Percentiles rank a stretch among this genome's conserved stretches.
Evolutionary conservation across 176 grass and related monocot genomes (phyloP).

Genomic region (Musa troglodytarum): DNA sequence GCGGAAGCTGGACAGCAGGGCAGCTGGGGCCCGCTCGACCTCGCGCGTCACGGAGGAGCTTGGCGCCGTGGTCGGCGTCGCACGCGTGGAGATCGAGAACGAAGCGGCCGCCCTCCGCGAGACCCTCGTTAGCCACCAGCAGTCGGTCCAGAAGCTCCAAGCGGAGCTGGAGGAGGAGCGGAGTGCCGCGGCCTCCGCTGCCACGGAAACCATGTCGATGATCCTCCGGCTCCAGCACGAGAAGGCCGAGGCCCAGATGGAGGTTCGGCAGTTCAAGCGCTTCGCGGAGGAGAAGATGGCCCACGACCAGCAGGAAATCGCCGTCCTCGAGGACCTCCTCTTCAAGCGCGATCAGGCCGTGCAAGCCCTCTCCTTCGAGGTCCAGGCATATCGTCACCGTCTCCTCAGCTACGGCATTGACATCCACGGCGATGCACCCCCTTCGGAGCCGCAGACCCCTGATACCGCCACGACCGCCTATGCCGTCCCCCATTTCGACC

Average conservation of each 20-base stretch:
- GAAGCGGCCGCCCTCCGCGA: conserved; percentile 56
- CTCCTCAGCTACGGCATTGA: conserved; percentile 38
- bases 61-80: neutral
- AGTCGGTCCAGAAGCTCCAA: conserved; percentile 39
- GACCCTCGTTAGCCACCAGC: conserved; percentile 38
- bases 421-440: conserved; percentile 7
- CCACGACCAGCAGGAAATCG: conserved; percentile 60
- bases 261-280: conserved; percentile 57
- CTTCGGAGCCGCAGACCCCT: conserved; percentile 28
- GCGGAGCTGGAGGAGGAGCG: conserved; percentile 74
- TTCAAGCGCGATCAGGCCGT: conserved; percentile 78
- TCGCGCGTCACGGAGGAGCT: neutral
- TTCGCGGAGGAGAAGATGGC: conserved; percentile 69
- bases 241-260: conserved; percentile 62
- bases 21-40: neutral
- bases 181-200: conserved; percentile 50
- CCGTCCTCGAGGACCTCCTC: conserved; percentile 55
- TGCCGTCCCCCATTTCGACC: conserved; percentile 4
- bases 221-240: conserved; percentile 75
- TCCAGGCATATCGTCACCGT: conserved; percentile 41
- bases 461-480: neutral
- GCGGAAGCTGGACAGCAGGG: conserved; percentile 2
- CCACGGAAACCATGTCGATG: conserved; percentile 71
- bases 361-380: conserved; percentile 53
- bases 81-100: conserved; percentile 26